A percentile compares a stretch with the other conserved stretches of the same genome.
Conservation (phyloP, 1,284 basidiomycete species). For the Rugosomyces carneus region DNA sequence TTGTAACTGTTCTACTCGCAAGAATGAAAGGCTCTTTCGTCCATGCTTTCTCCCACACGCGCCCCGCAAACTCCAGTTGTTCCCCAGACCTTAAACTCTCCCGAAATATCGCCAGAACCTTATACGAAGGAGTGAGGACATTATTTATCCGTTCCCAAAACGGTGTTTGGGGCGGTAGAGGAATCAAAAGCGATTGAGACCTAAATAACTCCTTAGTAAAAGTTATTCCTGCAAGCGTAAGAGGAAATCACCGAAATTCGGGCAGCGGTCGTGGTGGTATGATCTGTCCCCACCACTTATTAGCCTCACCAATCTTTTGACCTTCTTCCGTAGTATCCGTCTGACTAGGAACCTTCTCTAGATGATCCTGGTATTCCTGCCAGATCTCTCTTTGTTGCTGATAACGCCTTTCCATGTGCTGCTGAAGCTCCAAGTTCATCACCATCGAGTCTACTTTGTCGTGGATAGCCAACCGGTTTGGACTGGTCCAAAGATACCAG, state of each 20-base stretch:
- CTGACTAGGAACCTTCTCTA: slow-evolving; percentile 24
- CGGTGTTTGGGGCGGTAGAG: slow-evolving; percentile 38
- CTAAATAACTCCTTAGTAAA: slow-evolving; percentile 20
- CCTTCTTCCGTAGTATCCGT: slow-evolving; percentile 16
- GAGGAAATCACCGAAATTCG: slow-evolving; percentile 31
- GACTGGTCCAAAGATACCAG: slow-evolving; percentile 66
- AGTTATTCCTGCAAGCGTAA: not conserved
- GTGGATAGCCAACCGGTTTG: slow-evolving; percentile 44
- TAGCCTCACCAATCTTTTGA: slow-evolving; percentile 17
- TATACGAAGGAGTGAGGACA: slow-evolving; percentile 43
- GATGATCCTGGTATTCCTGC: slow-evolving; percentile 41
- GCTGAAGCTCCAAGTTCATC: slow-evolving; percentile 45
- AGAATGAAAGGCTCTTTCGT: slow-evolving; percentile 48
- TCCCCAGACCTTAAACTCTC: slow-evolving; percentile 46
- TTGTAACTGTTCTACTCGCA: slow-evolving; percentile 36
- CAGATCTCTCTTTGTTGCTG: slow-evolving; percentile 40
- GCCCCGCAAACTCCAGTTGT: slow-evolving; percentile 41
- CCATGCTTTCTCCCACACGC: slow-evolving; percentile 49
- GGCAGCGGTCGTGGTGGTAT: slow-evolving; percentile 31
- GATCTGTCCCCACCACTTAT: slow-evolving; percentile 33
- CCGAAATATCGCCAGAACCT: slow-evolving; percentile 39
- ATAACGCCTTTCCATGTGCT: slow-evolving; percentile 33
- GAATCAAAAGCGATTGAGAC: slow-evolving; percentile 32
- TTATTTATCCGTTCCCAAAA: slow-evolving; percentile 41
- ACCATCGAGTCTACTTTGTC: slow-evolving; percentile 58